Percentiles rank a stretch among this genome's conserved stretches.
phyloP scores from a whole-genome alignment of 176 grass and related monocot genomes.

The Canna indica region DNA sequence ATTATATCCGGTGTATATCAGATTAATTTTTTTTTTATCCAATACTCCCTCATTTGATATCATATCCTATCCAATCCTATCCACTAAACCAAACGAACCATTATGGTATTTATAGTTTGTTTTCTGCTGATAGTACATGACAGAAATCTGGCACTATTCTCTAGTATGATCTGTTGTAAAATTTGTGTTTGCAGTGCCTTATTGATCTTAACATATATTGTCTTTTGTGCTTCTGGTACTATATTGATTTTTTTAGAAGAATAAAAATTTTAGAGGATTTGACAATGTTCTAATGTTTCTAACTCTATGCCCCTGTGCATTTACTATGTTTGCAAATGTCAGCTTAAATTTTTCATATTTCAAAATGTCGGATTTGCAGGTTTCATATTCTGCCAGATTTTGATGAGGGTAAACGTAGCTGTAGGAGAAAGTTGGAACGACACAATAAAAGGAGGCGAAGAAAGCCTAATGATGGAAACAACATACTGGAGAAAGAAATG shows the following conservation, averaged over 20 bases:
- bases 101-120: background rate
- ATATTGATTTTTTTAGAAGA: background rate
- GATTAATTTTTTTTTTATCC: too few species aligned
- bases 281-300: background rate
- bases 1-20: too few species aligned
- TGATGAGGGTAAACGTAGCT: slow-evolving; percentile 97
- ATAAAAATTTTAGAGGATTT: background rate
- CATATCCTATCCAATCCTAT: too few species aligned
- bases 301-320: background rate
- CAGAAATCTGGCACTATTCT: background rate
- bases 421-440: slow-evolving; percentile 85
- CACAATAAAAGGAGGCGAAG: slow-evolving; percentile 93
- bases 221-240: background rate
- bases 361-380: slow-evolving; percentile 30
- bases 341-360: background rate
- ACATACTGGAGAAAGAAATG: slow-evolving; percentile 43
- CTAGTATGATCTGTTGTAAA: background rate
- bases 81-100: too few species aligned
- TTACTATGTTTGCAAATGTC: background rate
- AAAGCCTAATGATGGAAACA: slow-evolving; percentile 54
- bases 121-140: background rate
- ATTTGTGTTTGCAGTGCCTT: background rate
- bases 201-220: background rate
- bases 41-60: too few species aligned
- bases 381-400: slow-evolving; percentile 95